Conservation (phyloP, 169 alveolate genomes). For the Toxoplasma gondii region DNA sequence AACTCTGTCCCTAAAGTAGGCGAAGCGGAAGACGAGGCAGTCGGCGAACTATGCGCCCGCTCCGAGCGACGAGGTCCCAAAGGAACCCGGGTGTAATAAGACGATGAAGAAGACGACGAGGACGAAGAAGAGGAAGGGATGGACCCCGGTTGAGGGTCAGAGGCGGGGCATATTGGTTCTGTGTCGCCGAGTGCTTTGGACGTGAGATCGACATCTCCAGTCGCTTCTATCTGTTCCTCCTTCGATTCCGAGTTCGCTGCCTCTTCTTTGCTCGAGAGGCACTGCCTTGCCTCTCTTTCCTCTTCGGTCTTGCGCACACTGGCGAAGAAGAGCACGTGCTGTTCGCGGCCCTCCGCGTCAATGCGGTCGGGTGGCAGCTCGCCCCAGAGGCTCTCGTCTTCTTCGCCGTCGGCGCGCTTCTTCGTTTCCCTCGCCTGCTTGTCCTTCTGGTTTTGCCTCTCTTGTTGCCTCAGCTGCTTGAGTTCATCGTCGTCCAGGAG, state of each 20-base stretch:
- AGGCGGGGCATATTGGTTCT: background rate
- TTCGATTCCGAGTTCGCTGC: background rate
- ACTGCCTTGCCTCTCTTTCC: no score
- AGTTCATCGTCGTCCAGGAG: slow-evolving; percentile 36
- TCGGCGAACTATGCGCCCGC: background rate
- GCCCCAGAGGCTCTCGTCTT: background rate
- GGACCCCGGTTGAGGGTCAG: background rate
- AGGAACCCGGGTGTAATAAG: background rate
- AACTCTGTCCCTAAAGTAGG: background rate
- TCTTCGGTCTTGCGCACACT: background rate
- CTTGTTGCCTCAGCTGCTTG: slow-evolving; percentile 26
- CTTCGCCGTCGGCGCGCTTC: background rate
- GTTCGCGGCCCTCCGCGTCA: background rate
- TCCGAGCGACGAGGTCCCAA: background rate
- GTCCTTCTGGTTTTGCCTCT: slow-evolving; percentile 28
- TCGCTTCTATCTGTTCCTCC: background rate
- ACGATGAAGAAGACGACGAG: background rate
- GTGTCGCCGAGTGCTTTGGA: background rate
- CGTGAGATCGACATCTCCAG: no score
- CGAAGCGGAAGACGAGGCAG: background rate
- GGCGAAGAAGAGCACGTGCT: slow-evolving; percentile 9
- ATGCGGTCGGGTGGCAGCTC: slow-evolving; percentile 11
- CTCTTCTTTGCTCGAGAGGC: background rate
- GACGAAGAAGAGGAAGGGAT: background rate
- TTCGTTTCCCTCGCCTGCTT: background rate